phyloP scores from a whole-genome alignment of 352 stramenopile species.

The Phytophthora hibernalis region DNA sequence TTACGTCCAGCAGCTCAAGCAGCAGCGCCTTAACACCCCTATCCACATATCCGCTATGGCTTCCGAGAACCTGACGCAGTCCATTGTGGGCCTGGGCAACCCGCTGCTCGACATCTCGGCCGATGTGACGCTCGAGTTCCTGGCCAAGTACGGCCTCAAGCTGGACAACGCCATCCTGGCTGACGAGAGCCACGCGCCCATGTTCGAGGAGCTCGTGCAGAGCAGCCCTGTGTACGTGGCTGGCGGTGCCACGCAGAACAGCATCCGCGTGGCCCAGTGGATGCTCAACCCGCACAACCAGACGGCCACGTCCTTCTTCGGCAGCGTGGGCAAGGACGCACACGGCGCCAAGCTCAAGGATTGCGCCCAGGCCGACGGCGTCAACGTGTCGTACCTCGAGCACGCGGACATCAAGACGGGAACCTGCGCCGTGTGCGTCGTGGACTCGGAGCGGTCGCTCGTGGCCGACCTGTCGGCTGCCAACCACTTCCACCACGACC shows the following conservation, averaged over 20 bases:
- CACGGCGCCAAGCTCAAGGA: constrained; percentile 94
- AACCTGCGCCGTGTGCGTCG: constrained; percentile 98
- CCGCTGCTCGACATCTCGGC: constrained; percentile 98
- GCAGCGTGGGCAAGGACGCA: constrained; percentile 96
- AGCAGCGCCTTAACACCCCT: no score
- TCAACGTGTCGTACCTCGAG: constrained; percentile 98
- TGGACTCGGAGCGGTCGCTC: constrained; percentile 96
- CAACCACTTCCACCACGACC: constrained; percentile 98
- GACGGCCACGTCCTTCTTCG: constrained; percentile 95
- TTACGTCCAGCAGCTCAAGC: constrained; percentile 37
- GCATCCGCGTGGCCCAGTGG: constrained; percentile 99
- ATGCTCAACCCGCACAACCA: constrained; percentile 94
- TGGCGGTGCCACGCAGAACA: constrained; percentile 98
- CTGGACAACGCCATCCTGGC: constrained; percentile 97
- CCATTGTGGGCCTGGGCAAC: constrained; percentile 97
- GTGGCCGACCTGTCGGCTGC: constrained; percentile 98
- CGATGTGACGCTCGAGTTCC: constrained; percentile 93
- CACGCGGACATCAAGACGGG: constrained; percentile 94
- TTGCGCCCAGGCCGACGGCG: constrained; percentile 94
- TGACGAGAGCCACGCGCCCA: constrained; percentile 97
- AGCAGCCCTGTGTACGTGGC: constrained; percentile 97
- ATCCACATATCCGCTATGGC: constrained; percentile 16
- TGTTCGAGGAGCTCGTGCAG: constrained; percentile 96
- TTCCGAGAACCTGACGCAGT: constrained; percentile 59
- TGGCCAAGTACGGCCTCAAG: constrained; percentile 97